Percentiles rank a stretch among this genome's conserved stretches.
Evolutionary conservation across 2,329 filamentous ascomycete genomes (phyloP).

Genomic region (Pseudogymnoascus sp.): DNA sequence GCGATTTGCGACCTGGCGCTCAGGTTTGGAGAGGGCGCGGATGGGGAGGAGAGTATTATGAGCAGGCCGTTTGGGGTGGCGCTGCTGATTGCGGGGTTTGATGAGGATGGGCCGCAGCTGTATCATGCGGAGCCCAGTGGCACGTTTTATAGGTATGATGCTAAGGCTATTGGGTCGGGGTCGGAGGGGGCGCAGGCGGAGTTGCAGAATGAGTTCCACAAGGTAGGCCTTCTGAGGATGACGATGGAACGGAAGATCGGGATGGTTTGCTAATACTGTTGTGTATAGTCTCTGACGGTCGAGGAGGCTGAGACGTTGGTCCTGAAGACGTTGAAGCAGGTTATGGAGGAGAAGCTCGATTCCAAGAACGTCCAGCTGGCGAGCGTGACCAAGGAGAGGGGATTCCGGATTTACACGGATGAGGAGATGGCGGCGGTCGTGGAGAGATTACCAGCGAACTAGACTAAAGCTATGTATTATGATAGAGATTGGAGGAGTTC

Average conservation of each 20-base stretch:
- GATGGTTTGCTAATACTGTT: conserved; percentile 16
- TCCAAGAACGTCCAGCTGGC: conserved; percentile 97
- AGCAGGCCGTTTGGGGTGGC: conserved; percentile 94
- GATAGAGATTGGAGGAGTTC: conserved; percentile 7
- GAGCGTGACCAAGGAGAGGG: conserved; percentile 94
- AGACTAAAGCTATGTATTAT: conserved; percentile 15
- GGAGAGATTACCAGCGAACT: conserved; percentile 66
- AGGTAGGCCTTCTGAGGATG: conserved; percentile 38
- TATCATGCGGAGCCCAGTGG: conserved; percentile 98
- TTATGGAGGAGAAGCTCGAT: conserved; percentile 99
- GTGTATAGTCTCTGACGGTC: conserved; percentile 71
- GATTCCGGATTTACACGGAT: conserved; percentile 97
- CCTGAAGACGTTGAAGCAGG: conserved; percentile 96
- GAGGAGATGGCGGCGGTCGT: conserved; percentile 95
- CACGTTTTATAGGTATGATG: conserved; percentile 98
- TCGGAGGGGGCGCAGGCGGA: conserved; percentile 97
- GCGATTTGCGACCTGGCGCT: conserved; percentile 96
- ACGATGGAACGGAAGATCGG: background rate
- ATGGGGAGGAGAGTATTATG: conserved; percentile 98
- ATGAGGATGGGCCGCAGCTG: conserved; percentile 93
- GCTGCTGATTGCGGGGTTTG: conserved; percentile 89
- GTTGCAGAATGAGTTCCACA: conserved; percentile 97
- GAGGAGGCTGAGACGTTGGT: conserved; percentile 89
- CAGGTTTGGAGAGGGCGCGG: conserved; percentile 92
- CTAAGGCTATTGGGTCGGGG: conserved; percentile 95